Percentiles rank a stretch among this genome's conserved stretches.
Evolutionary conservation across 805 yeast genomes (phyloP).

Genomic region (Metschnikowia noctiluminum): DNA sequence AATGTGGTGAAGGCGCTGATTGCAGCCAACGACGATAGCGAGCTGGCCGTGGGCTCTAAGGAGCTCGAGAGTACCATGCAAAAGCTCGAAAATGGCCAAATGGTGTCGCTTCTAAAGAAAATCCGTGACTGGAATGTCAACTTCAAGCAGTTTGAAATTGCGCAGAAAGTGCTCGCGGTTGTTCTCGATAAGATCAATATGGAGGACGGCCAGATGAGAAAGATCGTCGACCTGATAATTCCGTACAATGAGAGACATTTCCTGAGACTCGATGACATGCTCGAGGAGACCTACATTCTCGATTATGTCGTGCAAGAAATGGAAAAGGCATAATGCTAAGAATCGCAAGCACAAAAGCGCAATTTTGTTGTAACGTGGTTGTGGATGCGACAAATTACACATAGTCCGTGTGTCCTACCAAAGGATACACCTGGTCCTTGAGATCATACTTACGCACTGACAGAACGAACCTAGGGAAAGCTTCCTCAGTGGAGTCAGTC

Average conservation of each 20-base stretch:
- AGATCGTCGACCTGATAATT: conserved; percentile 66
- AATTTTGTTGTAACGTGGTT: neutral
- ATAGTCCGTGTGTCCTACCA: too few species aligned
- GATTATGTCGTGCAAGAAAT: conserved; percentile 83
- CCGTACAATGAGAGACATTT: conserved; percentile 91
- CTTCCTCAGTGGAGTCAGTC: too few species aligned
- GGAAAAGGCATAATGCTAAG: conserved; percentile 27
- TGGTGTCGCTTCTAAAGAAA: conserved; percentile 62
- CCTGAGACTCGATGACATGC: conserved; percentile 66
- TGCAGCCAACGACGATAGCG: conserved; percentile 45
- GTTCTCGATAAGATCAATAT: conserved; percentile 55
- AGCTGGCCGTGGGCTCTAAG: conserved; percentile 51
- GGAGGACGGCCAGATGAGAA: conserved; percentile 62
- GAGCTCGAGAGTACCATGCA: conserved; percentile 64
- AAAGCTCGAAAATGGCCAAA: conserved; percentile 54
- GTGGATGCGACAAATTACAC: too few species aligned
- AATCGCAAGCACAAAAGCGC: neutral
- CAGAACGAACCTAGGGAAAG: too few species aligned
- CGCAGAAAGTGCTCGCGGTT: conserved; percentile 73
- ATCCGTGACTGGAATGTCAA: conserved; percentile 95
- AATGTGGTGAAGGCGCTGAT: conserved; percentile 67
- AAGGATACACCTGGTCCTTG: too few species aligned
- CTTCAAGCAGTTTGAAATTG: conserved; percentile 70
- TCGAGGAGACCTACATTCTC: conserved; percentile 81
- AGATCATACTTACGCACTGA: too few species aligned